Percentiles rank a stretch among this genome's conserved stretches.
Conservation (phyloP, 345 rosid species). For the Iberis pinnata region DNA sequence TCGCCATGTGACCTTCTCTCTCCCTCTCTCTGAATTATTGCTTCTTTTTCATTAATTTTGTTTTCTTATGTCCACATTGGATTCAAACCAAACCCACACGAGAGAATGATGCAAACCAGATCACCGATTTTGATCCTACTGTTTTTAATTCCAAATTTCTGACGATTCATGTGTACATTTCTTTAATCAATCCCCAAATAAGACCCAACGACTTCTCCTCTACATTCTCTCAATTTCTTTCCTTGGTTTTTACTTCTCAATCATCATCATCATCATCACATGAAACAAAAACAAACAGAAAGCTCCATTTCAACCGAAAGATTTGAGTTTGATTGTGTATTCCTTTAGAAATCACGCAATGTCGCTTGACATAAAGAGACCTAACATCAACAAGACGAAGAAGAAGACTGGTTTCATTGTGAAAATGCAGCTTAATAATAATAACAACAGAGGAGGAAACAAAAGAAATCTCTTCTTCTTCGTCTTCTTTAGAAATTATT, state of each 20-base stretch:
- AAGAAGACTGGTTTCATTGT: slow-evolving; percentile 46
- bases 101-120: slow-evolving; percentile 29
- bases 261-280: slow-evolving; percentile 15
- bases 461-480: slow-evolving; percentile 37
- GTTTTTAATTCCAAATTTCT: neutral
- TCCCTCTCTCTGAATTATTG: slow-evolving; percentile 20
- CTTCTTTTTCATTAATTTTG: slow-evolving; percentile 2
- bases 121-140: slow-evolving; percentile 20
- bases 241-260: slow-evolving; percentile 45
- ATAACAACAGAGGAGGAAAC: slow-evolving; percentile 31
- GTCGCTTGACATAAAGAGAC: slow-evolving; percentile 29
- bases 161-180: neutral
- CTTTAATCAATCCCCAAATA: slow-evolving; percentile 15
- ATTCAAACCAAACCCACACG: slow-evolving; percentile 30
- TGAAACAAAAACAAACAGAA: slow-evolving; percentile 27
- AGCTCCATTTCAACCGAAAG: slow-evolving; percentile 40
- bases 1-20: slow-evolving; percentile 28
- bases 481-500: slow-evolving; percentile 45
- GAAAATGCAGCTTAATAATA: slow-evolving; percentile 49
- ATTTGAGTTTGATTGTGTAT: neutral
- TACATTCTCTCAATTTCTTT: slow-evolving; percentile 31
- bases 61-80: slow-evolving; percentile 16
- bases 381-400: slow-evolving; percentile 21
- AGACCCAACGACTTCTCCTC: slow-evolving; percentile 42
- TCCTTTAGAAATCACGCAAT: slow-evolving; percentile 13